These are phyloP conservation scores for Alternaria viburni DNA, from an alignment of 2,329 filamentous ascomycete species.

Conservation along the genomic window DNA sequence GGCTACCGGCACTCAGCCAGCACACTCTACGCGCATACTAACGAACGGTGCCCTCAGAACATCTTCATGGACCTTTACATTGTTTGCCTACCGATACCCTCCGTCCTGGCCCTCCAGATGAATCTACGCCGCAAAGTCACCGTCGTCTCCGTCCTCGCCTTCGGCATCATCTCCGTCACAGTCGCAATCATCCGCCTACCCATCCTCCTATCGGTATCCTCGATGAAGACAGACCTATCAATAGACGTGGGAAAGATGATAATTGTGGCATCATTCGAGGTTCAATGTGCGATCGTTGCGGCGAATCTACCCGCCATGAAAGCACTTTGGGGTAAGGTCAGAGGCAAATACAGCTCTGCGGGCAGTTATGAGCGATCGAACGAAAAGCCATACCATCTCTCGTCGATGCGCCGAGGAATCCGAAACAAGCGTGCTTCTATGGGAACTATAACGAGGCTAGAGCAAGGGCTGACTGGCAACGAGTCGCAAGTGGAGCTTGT, in stretches of 20 bases:
- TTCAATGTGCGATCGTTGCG: constrained; percentile 7
- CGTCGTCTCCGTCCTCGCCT: constrained; percentile 2
- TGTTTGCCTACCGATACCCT: not conserved
- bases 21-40: not conserved
- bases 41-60: not conserved
- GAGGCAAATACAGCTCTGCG: not conserved
- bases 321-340: not conserved
- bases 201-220: not conserved
- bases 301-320: constrained; percentile 4
- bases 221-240: not conserved
- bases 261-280: constrained; percentile 1
- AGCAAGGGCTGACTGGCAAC: not conserved
- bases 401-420: not conserved
- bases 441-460: not conserved
- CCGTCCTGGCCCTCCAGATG: not conserved
- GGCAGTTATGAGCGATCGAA: not conserved
- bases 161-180: constrained; percentile 2
- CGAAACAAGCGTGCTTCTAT: not conserved
- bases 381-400: not conserved
- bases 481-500: constrained; percentile 2
- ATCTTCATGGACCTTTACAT: constrained; percentile 8
- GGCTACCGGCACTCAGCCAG: not conserved
- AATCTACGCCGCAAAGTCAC: constrained; percentile 1
- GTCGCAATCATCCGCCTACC: constrained; percentile 4
- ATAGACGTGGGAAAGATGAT: not conserved